phyloP scores from a whole-genome alignment of 139 green algal genomes.

The Penium margaritaceum region DNA sequence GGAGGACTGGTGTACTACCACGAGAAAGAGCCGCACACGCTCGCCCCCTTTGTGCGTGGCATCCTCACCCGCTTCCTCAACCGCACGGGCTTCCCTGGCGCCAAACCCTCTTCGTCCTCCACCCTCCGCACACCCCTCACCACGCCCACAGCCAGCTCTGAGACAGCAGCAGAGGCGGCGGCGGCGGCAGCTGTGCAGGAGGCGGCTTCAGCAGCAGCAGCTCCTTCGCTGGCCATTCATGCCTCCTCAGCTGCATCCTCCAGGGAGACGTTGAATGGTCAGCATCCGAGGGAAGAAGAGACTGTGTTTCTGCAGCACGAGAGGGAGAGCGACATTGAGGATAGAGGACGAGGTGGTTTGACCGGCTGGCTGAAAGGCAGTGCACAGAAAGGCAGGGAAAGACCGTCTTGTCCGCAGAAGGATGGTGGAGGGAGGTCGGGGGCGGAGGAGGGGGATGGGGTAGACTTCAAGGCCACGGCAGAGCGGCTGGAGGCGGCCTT shows the following conservation, averaged over 20 bases:
- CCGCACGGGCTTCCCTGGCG: background rate
- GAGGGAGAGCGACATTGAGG: too few relatives aligned
- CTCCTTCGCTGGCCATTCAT: background rate
- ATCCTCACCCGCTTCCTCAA: constrained; percentile 33
- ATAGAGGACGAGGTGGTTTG: too few relatives aligned
- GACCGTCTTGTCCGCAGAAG: background rate
- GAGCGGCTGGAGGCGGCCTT: constrained; percentile 4
- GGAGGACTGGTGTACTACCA: constrained; percentile 55
- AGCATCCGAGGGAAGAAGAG: too few relatives aligned
- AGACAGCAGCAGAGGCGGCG: background rate
- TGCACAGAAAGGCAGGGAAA: background rate
- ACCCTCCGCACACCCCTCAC: background rate
- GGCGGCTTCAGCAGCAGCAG: background rate
- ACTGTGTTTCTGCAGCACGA: too few relatives aligned
- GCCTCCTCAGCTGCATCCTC: too few relatives aligned
- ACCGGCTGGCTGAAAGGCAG: too few relatives aligned
- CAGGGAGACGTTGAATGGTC: too few relatives aligned
- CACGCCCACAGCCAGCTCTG: too few relatives aligned
- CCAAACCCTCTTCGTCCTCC: background rate
- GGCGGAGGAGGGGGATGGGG: background rate
- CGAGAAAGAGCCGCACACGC: constrained; percentile 47
- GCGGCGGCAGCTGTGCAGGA: too few relatives aligned
- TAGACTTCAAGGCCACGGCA: background rate
- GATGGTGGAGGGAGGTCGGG: background rate
- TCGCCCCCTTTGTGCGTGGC: constrained; percentile 41